These are phyloP conservation scores for Thymus mandschuricus DNA, from an alignment of 257 asterid species.

Conservation along the genomic window DNA sequence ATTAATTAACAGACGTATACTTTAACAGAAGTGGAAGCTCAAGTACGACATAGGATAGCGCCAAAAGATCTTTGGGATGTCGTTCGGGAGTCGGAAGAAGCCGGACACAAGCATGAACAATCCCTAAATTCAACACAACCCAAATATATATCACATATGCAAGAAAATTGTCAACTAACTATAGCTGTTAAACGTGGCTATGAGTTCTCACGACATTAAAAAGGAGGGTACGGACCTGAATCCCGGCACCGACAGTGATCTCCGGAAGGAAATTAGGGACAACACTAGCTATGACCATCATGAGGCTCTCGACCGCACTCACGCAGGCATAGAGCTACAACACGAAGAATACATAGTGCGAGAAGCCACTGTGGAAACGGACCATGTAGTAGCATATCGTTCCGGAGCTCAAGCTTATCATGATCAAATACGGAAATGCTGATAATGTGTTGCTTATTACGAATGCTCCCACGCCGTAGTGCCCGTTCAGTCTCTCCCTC, in stretches of 20 bases:
- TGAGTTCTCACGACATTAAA: no score
- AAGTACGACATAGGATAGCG: slow-evolving; percentile 91
- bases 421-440: slow-evolving; percentile 72
- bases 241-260: slow-evolving; percentile 86
- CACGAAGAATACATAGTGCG: slow-evolving; percentile 74
- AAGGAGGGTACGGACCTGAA: slow-evolving; percentile 56
- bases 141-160: no score
- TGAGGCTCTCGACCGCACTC: slow-evolving; percentile 95
- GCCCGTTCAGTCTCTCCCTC: slow-evolving; percentile 91
- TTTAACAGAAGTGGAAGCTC: slow-evolving; percentile 95
- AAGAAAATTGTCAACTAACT: background rate
- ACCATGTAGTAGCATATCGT: slow-evolving; percentile 95
- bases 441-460: slow-evolving; percentile 90
- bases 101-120: slow-evolving; percentile 93
- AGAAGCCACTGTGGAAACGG: slow-evolving; percentile 76
- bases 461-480: slow-evolving; percentile 85
- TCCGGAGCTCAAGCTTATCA: slow-evolving; percentile 73
- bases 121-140: slow-evolving; percentile 47
- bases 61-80: slow-evolving; percentile 95
- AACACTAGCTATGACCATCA: slow-evolving; percentile 93
- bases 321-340: slow-evolving; percentile 82
- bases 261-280: slow-evolving; percentile 94
- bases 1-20: no score
- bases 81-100: slow-evolving; percentile 89
- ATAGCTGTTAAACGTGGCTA: no score